Evolutionary conservation across 1,139 yeast genomes (phyloP).

Genomic region (Meyerozyma sp.): DNA sequence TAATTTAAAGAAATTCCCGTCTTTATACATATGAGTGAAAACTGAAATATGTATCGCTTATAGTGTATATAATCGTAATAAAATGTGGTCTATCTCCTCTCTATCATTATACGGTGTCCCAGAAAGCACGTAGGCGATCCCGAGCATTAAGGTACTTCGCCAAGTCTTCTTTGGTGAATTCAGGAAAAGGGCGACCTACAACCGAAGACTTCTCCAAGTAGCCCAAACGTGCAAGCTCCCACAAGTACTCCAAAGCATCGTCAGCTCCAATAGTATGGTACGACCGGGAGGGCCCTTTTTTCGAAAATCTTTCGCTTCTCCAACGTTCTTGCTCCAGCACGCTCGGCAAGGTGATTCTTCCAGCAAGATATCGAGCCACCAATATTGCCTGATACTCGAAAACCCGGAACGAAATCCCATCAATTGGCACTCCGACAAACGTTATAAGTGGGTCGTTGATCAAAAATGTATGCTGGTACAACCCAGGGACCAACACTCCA

Average conservation of each 20-base stretch:
- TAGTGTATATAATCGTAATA: no score
- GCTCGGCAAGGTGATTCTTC: conserved; percentile 31
- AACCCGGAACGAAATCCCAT: conserved; percentile 36
- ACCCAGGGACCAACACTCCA: conserved; percentile 24
- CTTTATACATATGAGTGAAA: no score
- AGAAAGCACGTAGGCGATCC: conserved; percentile 14
- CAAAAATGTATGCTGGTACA: conserved; percentile 36
- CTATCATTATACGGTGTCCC: conserved; percentile 7
- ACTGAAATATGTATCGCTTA: no score
- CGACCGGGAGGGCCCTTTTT: conserved; percentile 28
- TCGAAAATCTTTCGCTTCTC: conserved; percentile 20
- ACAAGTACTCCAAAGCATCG: conserved; percentile 4
- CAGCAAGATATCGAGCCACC: conserved; percentile 38
- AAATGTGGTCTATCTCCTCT: no score
- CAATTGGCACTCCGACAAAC: conserved; percentile 38
- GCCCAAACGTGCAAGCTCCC: background rate
- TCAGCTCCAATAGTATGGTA: conserved; percentile 36
- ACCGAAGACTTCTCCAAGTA: background rate
- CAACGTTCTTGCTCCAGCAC: conserved; percentile 26
- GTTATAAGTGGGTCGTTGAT: conserved; percentile 31
- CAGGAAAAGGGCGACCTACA: conserved; percentile 32
- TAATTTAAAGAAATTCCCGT: no score
- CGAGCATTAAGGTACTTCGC: conserved; percentile 16
- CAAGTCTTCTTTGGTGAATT: conserved; percentile 21
- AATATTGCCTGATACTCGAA: conserved; percentile 43